Base-by-base conservation (phyloP, 495 filamentous ascomycete genomes). In the Lichina pygmaea region DNA sequence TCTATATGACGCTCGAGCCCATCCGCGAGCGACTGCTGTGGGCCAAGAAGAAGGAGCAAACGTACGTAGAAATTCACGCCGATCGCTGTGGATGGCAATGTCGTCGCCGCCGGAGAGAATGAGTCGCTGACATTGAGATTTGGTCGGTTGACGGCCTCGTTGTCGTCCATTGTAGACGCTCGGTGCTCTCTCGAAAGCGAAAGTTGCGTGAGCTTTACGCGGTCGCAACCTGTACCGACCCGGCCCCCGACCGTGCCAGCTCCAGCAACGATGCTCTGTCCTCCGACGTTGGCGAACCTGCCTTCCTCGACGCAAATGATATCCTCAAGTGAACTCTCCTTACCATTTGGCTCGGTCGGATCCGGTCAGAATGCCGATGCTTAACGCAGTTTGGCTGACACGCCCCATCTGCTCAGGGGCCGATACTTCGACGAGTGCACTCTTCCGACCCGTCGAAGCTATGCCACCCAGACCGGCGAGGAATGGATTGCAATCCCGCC, bases 131-230 rank as follows among this genome's bases (percentile, higher is more conserved):
- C 36, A 48, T 51, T 53, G 24, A 37, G 44, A 53, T 53, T 41
- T 55, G 49, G 43, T 3, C 16, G 44, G 36, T 46, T 41, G 16
- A 47, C 62, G 57, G 46, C 57, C 55, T 53, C 58, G 47, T 56
- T 59, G 48, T 52, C 44, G 49, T 49, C 15, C 40, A 45, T 48
- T 44, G 44, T 44, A 86, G 80, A 67, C 71, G 67, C 66, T 77
- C 76, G 68, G 67, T 73, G 64, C 62, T 60, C 62, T 78, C 77
- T 63, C 77, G 80, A 55, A 81, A 84, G 68, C 75, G 78, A 58
- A 86, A 86, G 62, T 64, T 92, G 55, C 74, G 72, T 53, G 78
- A 83, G 63, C 70, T 92, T 53, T 86, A 76, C 64, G 62, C 67
- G 47, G 64, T 72, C 58, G 64, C 70, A 53, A 59, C 66, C 50